These are phyloP conservation scores for Bisporella sp. DNA, from an alignment of 2,329 filamentous ascomycete species.

Conservation along the genomic window DNA sequence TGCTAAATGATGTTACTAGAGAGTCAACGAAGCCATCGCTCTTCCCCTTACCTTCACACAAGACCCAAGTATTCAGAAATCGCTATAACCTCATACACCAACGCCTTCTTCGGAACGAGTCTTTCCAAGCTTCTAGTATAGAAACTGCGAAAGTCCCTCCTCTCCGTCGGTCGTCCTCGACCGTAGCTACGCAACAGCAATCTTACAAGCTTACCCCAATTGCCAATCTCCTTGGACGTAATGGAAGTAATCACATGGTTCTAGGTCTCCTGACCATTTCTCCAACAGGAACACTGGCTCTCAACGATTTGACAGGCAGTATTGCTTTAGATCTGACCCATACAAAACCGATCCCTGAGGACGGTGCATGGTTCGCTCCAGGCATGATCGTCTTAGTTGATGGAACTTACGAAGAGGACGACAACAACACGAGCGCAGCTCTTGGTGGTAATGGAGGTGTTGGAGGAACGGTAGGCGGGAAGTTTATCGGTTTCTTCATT, in stretches of 20 bases:
- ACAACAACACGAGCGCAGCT: slow-evolving; percentile 59
- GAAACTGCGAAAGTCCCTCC: slow-evolving; percentile 48
- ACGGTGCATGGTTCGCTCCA: slow-evolving; percentile 86
- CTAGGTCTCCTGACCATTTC: slow-evolving; percentile 76
- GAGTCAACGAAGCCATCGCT: slow-evolving; percentile 59
- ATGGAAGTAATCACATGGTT: slow-evolving; percentile 77
- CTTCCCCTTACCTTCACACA: slow-evolving; percentile 71
- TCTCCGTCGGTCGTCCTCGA: slow-evolving; percentile 52
- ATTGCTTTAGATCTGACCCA: slow-evolving; percentile 79
- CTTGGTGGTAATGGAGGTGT: slow-evolving; percentile 75
- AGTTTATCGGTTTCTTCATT: slow-evolving; percentile 84
- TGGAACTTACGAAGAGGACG: slow-evolving; percentile 94
- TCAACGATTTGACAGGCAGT: slow-evolving; percentile 83
- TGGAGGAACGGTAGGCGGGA: slow-evolving; percentile 85
- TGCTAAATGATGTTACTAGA: slow-evolving; percentile 29
- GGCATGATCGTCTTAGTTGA: slow-evolving; percentile 96
- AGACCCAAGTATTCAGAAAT: slow-evolving; percentile 81
- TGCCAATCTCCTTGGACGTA: slow-evolving; percentile 66
- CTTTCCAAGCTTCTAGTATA: slow-evolving; percentile 79
- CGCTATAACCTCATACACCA: slow-evolving; percentile 90
- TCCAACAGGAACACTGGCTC: slow-evolving; percentile 72
- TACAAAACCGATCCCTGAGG: slow-evolving; percentile 73
- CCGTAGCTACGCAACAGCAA: slow-evolving; percentile 46
- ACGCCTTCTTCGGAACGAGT: slow-evolving; percentile 83
- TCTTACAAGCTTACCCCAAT: slow-evolving; percentile 87